A percentile compares a stretch with the other conserved stretches of the same genome.
Evolutionary conservation across 2,329 filamentous ascomycete genomes (phyloP).

Genomic region (Chalara sp.): DNA sequence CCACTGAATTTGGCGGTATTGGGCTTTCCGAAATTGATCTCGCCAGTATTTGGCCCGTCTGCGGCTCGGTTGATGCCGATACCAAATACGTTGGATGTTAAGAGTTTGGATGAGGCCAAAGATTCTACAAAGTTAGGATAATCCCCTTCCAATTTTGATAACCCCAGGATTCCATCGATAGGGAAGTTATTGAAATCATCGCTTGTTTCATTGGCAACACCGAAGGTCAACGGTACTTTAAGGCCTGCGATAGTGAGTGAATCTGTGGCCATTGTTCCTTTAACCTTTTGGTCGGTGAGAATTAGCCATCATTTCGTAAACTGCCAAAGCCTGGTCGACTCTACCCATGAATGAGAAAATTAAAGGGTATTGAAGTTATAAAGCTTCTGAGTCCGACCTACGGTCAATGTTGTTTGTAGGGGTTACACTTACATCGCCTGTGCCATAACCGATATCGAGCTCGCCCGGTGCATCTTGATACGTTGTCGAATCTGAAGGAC

Average conservation of each 20-base stretch:
- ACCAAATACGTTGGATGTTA: slow-evolving; percentile 63
- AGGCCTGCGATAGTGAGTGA: slow-evolving; percentile 60
- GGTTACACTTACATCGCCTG: slow-evolving; percentile 53
- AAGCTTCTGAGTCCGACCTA: no score
- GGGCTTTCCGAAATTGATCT: slow-evolving; percentile 68
- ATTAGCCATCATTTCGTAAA: no score
- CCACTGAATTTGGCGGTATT: slow-evolving; percentile 63
- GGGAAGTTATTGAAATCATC: slow-evolving; percentile 70
- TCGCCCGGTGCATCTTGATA: slow-evolving; percentile 44
- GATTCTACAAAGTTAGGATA: slow-evolving; percentile 62
- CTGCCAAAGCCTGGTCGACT: no score
- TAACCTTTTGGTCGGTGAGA: background rate
- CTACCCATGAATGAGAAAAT: no score
- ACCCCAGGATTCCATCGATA: slow-evolving; percentile 81
- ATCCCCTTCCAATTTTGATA: slow-evolving; percentile 54
- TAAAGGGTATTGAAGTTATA: no score
- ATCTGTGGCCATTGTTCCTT: slow-evolving; percentile 59
- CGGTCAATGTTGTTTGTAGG: no score
- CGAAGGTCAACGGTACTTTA: slow-evolving; percentile 59
- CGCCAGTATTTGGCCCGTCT: slow-evolving; percentile 64
- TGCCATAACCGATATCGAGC: slow-evolving; percentile 70
- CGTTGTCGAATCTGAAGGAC: slow-evolving; percentile 56
- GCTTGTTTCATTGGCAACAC: slow-evolving; percentile 64
- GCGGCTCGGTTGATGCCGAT: slow-evolving; percentile 61
- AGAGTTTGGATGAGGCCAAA: slow-evolving; percentile 46